Evolutionary conservation across 768 basidiomycete species (phyloP).

Genomic region (Amanita exitialis): DNA sequence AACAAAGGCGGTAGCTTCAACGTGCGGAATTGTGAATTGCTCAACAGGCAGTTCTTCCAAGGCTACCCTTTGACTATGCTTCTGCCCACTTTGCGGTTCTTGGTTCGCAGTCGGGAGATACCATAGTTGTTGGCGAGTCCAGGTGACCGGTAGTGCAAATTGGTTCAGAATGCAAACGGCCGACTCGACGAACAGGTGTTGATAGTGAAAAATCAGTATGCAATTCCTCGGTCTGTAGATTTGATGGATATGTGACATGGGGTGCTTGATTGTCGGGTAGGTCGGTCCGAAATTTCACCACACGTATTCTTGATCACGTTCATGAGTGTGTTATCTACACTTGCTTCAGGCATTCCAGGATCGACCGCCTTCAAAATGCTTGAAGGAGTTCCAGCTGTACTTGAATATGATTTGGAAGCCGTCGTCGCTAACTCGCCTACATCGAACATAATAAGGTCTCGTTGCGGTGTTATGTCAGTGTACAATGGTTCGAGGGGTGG

Average conservation of each 20-base stretch:
- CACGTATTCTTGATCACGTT: too few relatives aligned
- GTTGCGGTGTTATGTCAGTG: not conserved
- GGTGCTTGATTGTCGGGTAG: not conserved
- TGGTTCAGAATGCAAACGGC: not conserved
- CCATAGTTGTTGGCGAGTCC: not conserved
- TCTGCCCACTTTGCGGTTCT: not conserved
- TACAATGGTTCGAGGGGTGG: not conserved
- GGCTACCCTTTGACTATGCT: not conserved
- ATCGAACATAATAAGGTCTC: constrained; percentile 5
- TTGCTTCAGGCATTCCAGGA: not conserved
- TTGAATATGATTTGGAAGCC: not conserved
- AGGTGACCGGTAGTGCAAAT: not conserved
- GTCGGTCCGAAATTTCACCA: not conserved
- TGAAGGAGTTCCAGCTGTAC: not conserved
- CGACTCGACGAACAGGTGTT: constrained; percentile 1
- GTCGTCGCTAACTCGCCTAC: not conserved
- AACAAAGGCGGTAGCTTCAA: not conserved
- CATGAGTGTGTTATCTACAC: not conserved
- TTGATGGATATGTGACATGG: not conserved
- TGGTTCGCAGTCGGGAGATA: not conserved
- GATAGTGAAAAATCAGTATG: not conserved
- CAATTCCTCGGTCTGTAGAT: not conserved
- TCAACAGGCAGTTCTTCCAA: not conserved
- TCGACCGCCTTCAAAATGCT: not conserved
- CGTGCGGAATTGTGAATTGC: not conserved